Evolutionary conservation across 441 rosid species (phyloP).

Genomic region (Codiaeum variegatum): DNA sequence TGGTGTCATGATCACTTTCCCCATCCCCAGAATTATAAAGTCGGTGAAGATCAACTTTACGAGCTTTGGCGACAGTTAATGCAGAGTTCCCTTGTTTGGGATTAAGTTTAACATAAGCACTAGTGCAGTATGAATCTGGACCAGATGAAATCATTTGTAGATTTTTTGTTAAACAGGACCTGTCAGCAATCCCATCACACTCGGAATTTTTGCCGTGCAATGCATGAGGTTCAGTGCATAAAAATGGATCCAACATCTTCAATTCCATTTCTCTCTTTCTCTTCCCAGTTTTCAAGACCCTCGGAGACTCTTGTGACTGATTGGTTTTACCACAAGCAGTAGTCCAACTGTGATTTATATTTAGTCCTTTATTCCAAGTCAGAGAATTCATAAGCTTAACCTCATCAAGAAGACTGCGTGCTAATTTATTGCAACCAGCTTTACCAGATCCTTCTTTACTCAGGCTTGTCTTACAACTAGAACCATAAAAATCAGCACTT

Average conservation of each 20-base stretch:
- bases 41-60: slow-evolving; percentile 33
- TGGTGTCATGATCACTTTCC: slow-evolving; percentile 11
- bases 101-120: slow-evolving; percentile 16
- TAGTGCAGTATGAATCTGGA: slow-evolving; percentile 12
- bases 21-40: slow-evolving; percentile 19
- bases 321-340: slow-evolving; percentile 25
- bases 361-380: slow-evolving; percentile 41
- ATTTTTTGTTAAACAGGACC: slow-evolving; percentile 25
- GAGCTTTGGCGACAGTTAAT: slow-evolving; percentile 26
- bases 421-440: slow-evolving; percentile 23
- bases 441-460: slow-evolving; percentile 21
- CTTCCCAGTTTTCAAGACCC: slow-evolving; percentile 33
- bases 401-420: slow-evolving; percentile 51
- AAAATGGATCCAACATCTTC: slow-evolving; percentile 23
- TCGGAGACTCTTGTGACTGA: slow-evolving; percentile 20
- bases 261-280: slow-evolving; percentile 30
- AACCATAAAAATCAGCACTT: slow-evolving; percentile 34
- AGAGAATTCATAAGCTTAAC: slow-evolving; percentile 47
- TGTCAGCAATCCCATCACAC: slow-evolving; percentile 11
- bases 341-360: slow-evolving; percentile 20
- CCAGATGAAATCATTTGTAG: slow-evolving; percentile 21
- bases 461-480: slow-evolving; percentile 22
- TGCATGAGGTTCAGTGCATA: slow-evolving; percentile 9
- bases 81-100: slow-evolving; percentile 17
- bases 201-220: slow-evolving; percentile 11